These are phyloP conservation scores for Diaporthe ampelina DNA, from an alignment of 2,329 filamentous ascomycete species.

Conservation along the genomic window DNA sequence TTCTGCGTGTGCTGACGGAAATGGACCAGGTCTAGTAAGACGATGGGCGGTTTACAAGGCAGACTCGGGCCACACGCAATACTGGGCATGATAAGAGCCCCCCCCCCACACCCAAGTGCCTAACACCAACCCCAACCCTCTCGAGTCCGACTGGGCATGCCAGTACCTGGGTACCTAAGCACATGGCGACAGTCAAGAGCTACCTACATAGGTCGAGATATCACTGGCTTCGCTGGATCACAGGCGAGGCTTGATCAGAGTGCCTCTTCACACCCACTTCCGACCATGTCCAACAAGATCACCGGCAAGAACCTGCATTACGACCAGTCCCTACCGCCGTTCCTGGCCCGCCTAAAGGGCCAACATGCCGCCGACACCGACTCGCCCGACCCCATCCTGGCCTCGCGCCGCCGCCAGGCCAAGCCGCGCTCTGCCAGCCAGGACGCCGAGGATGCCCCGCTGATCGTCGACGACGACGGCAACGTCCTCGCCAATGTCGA, in stretches of 20 bases:
- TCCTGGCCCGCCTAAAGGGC: slow-evolving; percentile 70
- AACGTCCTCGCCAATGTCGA: slow-evolving; percentile 65
- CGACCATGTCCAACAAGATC: slow-evolving; percentile 69
- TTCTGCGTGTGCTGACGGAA: too few relatives aligned
- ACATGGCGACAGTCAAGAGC: too few relatives aligned
- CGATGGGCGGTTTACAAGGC: background rate
- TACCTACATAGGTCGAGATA: background rate
- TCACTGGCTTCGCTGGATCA: background rate
- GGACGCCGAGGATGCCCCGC: slow-evolving; percentile 82
- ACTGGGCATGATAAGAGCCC: background rate
- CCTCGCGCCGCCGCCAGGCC: slow-evolving; percentile 62
- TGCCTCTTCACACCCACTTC: background rate
- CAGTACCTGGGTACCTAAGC: too few relatives aligned
- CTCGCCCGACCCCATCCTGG: slow-evolving; percentile 66
- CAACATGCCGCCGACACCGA: slow-evolving; percentile 63
- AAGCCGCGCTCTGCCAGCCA: slow-evolving; percentile 73
- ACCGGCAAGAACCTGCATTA: slow-evolving; percentile 80
- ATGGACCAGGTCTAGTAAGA: too few relatives aligned
- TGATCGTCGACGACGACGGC: slow-evolving; percentile 80
- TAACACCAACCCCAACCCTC: background rate
- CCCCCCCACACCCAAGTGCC: too few relatives aligned
- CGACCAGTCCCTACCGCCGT: slow-evolving; percentile 70
- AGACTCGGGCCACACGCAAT: too few relatives aligned
- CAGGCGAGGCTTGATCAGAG: too few relatives aligned
- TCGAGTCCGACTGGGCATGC: background rate